These are phyloP conservation scores for Ulmus americana DNA, from an alignment of 331 rosid genomes.

Conservation along the genomic window DNA sequence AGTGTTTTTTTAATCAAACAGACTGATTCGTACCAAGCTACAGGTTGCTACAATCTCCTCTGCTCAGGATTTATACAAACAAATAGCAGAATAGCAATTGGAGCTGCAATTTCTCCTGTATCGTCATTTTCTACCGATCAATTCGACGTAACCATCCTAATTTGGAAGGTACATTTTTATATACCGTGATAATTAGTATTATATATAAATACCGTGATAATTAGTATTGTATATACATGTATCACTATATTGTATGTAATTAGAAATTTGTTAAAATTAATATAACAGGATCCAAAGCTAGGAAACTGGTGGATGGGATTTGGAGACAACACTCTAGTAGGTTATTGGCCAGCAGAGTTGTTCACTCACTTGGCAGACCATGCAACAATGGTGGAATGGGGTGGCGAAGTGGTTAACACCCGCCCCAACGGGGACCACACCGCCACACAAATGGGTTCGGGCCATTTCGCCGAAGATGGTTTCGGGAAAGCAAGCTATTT, in stretches of 20 bases:
- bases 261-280: neutral
- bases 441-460: conserved; percentile 89
- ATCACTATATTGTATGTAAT: neutral
- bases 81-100: conserved; percentile 69
- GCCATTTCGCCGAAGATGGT: conserved; percentile 75
- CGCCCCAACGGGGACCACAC: conserved; percentile 64
- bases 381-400: conserved; percentile 99
- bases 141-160: conserved; percentile 72
- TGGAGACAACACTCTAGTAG: conserved; percentile 64
- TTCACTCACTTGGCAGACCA: conserved; percentile 75
- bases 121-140: conserved; percentile 55
- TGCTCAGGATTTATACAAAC: conserved; percentile 91
- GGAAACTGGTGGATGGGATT: conserved; percentile 99
- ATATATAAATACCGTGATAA: no score
- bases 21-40: conserved; percentile 80
- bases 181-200: neutral
- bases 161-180: conserved; percentile 65
- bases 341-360: conserved; percentile 90
- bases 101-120: conserved; percentile 90
- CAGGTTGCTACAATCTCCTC: conserved; percentile 90
- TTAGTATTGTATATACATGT: neutral
- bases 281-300: conserved; percentile 67
- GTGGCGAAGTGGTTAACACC: conserved; percentile 87
- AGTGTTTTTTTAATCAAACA: conserved; percentile 19
- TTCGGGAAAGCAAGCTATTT: conserved; percentile 92